Conservation (phyloP, 768 basidiomycete genomes). For the Mycena albidolilacea region DNA sequence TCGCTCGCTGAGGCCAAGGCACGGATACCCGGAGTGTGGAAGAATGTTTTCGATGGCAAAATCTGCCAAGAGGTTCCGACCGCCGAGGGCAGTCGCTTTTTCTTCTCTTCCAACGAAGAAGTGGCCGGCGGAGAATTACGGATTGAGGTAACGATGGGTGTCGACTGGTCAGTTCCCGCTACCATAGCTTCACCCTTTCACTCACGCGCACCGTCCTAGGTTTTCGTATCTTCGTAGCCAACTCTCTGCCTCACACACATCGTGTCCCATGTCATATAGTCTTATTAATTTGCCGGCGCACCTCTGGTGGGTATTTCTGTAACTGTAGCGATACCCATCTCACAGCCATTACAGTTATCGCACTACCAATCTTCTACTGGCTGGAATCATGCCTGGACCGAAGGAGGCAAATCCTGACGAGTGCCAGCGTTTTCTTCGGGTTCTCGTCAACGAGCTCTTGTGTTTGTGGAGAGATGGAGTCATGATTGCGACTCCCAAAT, state of each 20-base stretch:
- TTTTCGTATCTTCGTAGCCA: no score
- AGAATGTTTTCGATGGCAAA: slow-evolving; percentile 42
- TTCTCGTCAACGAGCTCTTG: slow-evolving; percentile 47
- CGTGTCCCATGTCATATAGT: no score
- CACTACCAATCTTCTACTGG: slow-evolving; percentile 43
- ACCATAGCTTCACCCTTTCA: no score
- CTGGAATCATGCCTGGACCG: slow-evolving; percentile 47
- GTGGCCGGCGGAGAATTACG: slow-evolving; percentile 44
- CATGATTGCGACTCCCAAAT: slow-evolving; percentile 38
- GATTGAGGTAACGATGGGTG: slow-evolving; percentile 46
- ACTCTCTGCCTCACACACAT: no score
- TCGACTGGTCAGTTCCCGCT: slow-evolving; percentile 48
- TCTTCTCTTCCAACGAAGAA: slow-evolving; percentile 34
- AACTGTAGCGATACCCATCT: no score
- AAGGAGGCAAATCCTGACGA: slow-evolving; percentile 47
- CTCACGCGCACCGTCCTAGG: no score
- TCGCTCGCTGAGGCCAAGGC: neutral
- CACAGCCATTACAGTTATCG: slow-evolving; percentile 47
- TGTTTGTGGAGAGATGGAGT: slow-evolving; percentile 45
- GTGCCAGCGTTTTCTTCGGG: slow-evolving; percentile 44
- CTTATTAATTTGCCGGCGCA: no score
- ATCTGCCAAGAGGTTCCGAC: slow-evolving; percentile 43
- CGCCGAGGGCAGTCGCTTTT: slow-evolving; percentile 48
- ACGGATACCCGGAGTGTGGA: neutral
- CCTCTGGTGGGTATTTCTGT: no score